Evolutionary conservation across 1,284 basidiomycete species (phyloP), one percentile per base, ranked within the genome.

Genomic region (Prillingera fragicola): DNA sequence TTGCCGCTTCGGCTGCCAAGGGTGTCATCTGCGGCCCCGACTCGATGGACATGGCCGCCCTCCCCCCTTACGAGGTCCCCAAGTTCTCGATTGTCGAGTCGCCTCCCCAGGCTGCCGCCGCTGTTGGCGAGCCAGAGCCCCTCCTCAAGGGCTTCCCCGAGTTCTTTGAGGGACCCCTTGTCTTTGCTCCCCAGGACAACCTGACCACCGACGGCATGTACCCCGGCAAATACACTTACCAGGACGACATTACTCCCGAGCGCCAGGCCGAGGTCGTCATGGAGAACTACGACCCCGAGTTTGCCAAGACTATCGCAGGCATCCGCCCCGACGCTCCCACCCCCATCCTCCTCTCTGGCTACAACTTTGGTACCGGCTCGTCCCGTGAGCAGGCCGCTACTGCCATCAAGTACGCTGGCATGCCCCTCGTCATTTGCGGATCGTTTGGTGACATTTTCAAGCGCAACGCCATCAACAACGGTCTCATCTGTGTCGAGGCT

Each of bases 371-470:
- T 54, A 98, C 95, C 1, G 95, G 94, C 8, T 95, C 90, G 0
- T 96, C 91, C n/a, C 83, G 94, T 38, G 94, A 99, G 72, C 94
- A 99, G 70, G 94, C 94, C 2, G 95, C 95, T 13, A 99, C 94
- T 0, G 94, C 94, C 2, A 82, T 99, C 56, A 91, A 94, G 69
- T 81, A 92, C 19, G 87, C 94, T 0, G 92, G 94, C 8, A 76
- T 98, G 8, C 90, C 91, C 1, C 76, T 96, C 38, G 91, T 99
- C 42, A 80, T 99, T 48, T 90, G 90, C 22, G 95, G 92, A 33
- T 92, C 88, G 23, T 98, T 99, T 62, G 94, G 95, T 14, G 95
- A 98, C 70, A 97, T 98, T 59, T 99, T 96, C 78, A 97, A 98
- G 75, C 83, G 94, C 25, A 98, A 99, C 70, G 85, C 90, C 13